phyloP scores from a whole-genome alignment of 768 basidiomycete genomes.

The Mycena crocata region DNA sequence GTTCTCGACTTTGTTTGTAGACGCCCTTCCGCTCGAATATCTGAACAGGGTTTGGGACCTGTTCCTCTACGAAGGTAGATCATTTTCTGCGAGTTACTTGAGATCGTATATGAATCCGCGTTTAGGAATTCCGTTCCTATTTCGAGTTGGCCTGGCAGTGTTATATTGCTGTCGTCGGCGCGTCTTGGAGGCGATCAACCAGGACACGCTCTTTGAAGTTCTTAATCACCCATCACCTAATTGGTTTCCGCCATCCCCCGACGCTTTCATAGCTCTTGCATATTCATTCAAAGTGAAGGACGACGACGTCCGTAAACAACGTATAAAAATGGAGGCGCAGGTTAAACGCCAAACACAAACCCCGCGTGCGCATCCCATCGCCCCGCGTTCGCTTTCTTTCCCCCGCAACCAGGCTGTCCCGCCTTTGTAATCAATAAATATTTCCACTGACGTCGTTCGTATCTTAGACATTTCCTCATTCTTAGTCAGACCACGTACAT shows the following conservation, averaged over 20 bases:
- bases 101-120: not conserved
- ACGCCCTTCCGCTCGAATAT: conserved; percentile 71
- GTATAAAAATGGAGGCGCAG: conserved; percentile 80
- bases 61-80: conserved; percentile 82
- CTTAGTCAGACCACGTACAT: conserved; percentile 13
- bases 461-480: conserved; percentile 16
- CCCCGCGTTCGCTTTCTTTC: conserved; percentile 39
- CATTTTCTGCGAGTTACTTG: not conserved
- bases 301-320: conserved; percentile 81
- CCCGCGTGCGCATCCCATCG: conserved; percentile 43
- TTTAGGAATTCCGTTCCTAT: conserved; percentile 76
- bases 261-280: conserved; percentile 70
- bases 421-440: not conserved
- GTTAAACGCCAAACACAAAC: conserved; percentile 68
- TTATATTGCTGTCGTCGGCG: conserved; percentile 69
- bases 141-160: conserved; percentile 79
- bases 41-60: conserved; percentile 86
- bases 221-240: conserved; percentile 63
- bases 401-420: conserved; percentile 32
- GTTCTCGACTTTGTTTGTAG: conserved; percentile 81
- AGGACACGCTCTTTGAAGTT: conserved; percentile 58
- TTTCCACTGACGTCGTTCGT: conserved; percentile 7
- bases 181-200: conserved; percentile 63
- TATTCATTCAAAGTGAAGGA: conserved; percentile 80
- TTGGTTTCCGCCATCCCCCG: conserved; percentile 69